Conservation (phyloP, 140 eudicot species). For the Erigeron philadelphicus region DNA sequence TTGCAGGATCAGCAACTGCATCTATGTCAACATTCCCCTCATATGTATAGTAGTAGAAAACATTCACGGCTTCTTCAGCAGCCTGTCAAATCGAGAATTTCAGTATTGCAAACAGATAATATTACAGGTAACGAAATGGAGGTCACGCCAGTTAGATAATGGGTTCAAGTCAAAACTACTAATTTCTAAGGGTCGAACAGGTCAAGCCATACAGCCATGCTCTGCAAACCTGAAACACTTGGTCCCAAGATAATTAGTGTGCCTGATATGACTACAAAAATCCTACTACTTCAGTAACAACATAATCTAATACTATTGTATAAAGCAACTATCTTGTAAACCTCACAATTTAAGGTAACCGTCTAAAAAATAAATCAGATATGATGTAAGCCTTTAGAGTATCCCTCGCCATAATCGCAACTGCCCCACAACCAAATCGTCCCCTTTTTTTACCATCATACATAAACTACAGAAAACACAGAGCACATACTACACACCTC, state of each 20-base stretch:
- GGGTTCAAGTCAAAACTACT: background rate
- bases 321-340: too few relatives aligned
- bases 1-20: constrained; percentile 80
- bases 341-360: too few relatives aligned
- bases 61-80: constrained; percentile 94
- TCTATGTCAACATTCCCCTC: constrained; percentile 97
- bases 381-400: too few relatives aligned
- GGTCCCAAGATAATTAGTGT: background rate
- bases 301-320: too few relatives aligned
- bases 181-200: background rate
- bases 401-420: too few relatives aligned
- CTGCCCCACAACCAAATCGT: too few relatives aligned
- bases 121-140: background rate
- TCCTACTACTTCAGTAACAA: background rate
- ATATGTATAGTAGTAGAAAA: constrained; percentile 84
- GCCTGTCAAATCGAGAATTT: constrained; percentile 42
- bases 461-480: too few relatives aligned
- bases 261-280: background rate
- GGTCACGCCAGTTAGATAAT: background rate
- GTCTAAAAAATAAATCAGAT: too few relatives aligned
- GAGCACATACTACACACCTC: too few relatives aligned
- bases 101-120: background rate
- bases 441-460: too few relatives aligned
- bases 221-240: too few relatives aligned
- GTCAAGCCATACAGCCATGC: too few relatives aligned